Percentiles rank a stretch among this genome's conserved stretches.
These are phyloP conservation scores for Cenchrus purpureus DNA, from an alignment of 176 grass and related monocot genomes.

Conservation along the genomic window DNA sequence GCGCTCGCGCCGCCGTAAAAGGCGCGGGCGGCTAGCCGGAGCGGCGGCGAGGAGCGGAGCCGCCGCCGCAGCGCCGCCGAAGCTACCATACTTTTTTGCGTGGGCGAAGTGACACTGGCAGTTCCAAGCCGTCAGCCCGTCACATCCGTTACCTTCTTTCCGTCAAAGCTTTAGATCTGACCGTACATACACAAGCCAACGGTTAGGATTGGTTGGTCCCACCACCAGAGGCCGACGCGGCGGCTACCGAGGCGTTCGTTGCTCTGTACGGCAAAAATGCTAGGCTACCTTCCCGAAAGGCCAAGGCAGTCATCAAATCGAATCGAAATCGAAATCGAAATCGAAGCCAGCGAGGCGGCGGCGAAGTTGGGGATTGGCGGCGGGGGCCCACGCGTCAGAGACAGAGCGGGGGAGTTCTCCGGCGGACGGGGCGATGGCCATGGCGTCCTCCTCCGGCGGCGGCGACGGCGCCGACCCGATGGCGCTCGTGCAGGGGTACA, in stretches of 20 bases:
- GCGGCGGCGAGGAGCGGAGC: conserved; percentile 16
- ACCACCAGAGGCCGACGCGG: background rate
- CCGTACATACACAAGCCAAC: background rate
- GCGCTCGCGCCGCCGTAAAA: background rate
- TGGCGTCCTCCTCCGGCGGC: background rate
- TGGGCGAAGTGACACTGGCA: background rate
- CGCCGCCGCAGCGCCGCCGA: conserved; percentile 35
- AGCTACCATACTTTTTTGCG: background rate
- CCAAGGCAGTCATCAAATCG: background rate
- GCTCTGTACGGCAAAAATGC: background rate
- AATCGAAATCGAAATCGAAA: conserved; percentile 4
- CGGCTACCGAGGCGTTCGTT: background rate
- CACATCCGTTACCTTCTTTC: background rate
- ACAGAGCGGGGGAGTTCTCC: background rate
- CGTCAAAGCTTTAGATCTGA: background rate
- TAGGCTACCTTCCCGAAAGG: conserved; percentile 1
- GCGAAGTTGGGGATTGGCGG: background rate
- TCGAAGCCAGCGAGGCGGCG: conserved; percentile 15
- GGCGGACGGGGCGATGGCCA: background rate
- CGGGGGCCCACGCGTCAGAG: conserved; percentile 32
- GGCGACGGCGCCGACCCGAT: conserved; percentile 49
- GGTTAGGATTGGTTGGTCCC: background rate
- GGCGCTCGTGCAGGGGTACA: conserved; percentile 66
- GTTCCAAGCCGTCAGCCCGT: background rate
- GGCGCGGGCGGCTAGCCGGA: background rate